Conservation (phyloP, 805 yeast species). For the Metschnikowia shivogae region DNA sequence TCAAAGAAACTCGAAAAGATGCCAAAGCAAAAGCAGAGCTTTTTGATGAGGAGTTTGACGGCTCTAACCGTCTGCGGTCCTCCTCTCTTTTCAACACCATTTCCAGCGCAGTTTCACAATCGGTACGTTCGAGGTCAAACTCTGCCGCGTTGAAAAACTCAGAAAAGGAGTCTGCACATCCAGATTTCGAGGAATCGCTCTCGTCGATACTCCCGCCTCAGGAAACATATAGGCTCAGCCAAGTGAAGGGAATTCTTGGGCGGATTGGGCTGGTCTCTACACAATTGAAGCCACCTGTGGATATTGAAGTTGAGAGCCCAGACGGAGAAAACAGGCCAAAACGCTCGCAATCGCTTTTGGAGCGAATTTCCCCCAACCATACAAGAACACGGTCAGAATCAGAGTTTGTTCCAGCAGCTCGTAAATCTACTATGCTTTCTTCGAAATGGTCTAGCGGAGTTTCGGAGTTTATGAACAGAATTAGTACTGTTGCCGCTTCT, state of each 20-base stretch:
- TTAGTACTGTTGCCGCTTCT: conserved; percentile 23
- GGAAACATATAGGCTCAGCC: conserved; percentile 23
- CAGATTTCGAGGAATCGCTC: conserved; percentile 19
- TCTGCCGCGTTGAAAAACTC: conserved; percentile 24
- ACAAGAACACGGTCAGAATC: conserved; percentile 39
- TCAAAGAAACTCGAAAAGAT: not conserved
- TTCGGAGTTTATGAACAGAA: conserved; percentile 39
- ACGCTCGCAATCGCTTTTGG: conserved; percentile 25
- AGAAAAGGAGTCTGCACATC: conserved; percentile 24
- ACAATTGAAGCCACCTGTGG: conserved; percentile 8
- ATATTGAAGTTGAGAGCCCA: conserved; percentile 3
- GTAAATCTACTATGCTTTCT: conserved; percentile 4
- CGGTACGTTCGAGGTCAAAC: conserved; percentile 31
- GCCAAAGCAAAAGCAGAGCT: conserved; percentile 4
- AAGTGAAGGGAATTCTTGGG: conserved; percentile 36
- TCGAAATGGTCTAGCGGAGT: conserved; percentile 39
- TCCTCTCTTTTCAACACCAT: conserved; percentile 37
- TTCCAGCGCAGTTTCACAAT: conserved; percentile 27
- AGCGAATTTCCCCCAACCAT: conserved; percentile 32
- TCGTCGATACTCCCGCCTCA: conserved; percentile 12
- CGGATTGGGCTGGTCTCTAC: conserved; percentile 24
- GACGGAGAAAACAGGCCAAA: conserved; percentile 7
- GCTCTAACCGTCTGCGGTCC: conserved; percentile 31
- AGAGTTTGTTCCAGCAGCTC: conserved; percentile 5
- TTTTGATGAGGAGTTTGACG: conserved; percentile 12